These are phyloP conservation scores for Paraurostyla sp. DNA, from an alignment of 73 alveolate genomes.

Conservation along the genomic window DNA sequence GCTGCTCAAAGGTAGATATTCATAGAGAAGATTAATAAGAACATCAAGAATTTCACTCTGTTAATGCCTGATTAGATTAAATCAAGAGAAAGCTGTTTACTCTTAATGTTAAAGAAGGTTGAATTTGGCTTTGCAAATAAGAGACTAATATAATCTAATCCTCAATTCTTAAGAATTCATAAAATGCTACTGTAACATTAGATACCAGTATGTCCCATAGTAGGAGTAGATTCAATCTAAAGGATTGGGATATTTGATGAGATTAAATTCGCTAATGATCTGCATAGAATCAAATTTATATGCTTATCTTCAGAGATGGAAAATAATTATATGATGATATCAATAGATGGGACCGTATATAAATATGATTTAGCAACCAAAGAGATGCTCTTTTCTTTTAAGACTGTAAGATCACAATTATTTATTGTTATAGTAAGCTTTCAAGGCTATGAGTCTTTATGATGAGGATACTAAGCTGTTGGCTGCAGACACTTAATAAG, in stretches of 20 bases:
- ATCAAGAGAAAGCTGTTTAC: not conserved
- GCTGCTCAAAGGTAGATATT: slow-evolving; percentile 41
- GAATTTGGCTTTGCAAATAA: slow-evolving; percentile 36
- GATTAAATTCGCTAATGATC: slow-evolving; percentile 69
- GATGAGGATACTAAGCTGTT: slow-evolving; percentile 62
- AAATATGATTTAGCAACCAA: slow-evolving; percentile 68
- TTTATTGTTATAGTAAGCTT: slow-evolving; percentile 45
- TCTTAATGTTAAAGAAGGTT: slow-evolving; percentile 33
- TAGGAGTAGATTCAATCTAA: slow-evolving; percentile 34
- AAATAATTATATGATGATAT: slow-evolving; percentile 53
- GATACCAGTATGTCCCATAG: not conserved
- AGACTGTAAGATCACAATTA: slow-evolving; percentile 39
- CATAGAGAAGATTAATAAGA: slow-evolving; percentile 24
- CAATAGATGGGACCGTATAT: slow-evolving; percentile 67
- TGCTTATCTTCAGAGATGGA: slow-evolving; percentile 60
- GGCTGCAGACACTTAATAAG: slow-evolving; percentile 57
- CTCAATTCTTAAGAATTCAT: slow-evolving; percentile 17
- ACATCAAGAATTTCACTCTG: not conserved
- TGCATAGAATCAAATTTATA: slow-evolving; percentile 58
- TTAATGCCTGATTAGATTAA: not conserved
- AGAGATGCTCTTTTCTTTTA: slow-evolving; percentile 66
- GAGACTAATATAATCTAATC: not conserved
- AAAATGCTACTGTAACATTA: slow-evolving; percentile 10
- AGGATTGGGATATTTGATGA: slow-evolving; percentile 66
- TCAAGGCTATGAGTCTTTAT: slow-evolving; percentile 55